Percentiles rank a stretch among this genome's conserved stretches.
phyloP scores from a whole-genome alignment of 805 yeast genomes.

The Wickerhamiella azymoides region DNA sequence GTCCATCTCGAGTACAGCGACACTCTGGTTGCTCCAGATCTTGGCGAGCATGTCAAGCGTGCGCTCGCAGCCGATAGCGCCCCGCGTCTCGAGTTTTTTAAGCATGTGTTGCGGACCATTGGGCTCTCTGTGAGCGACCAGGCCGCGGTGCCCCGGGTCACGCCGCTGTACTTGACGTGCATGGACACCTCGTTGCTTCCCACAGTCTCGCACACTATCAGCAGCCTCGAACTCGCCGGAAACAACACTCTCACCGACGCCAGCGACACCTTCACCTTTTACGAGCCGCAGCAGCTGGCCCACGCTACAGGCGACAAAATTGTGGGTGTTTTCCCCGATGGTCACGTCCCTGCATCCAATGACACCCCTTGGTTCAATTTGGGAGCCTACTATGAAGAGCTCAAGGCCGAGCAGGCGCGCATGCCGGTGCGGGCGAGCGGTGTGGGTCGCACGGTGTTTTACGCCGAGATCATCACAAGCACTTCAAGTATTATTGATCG shows the following conservation, averaged over 20 bases:
- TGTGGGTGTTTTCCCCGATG: conserved; percentile 34
- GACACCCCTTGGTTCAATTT: conserved; percentile 66
- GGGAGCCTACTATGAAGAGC: conserved; percentile 35
- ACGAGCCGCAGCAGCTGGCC: conserved; percentile 10
- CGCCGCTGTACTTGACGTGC: conserved; percentile 32
- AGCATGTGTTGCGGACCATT: conserved; percentile 39
- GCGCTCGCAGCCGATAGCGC: conserved; percentile 32
- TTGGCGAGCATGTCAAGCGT: conserved; percentile 27
- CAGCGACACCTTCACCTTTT: conserved; percentile 40
- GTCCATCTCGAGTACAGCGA: conserved; percentile 81
- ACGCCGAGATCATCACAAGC: conserved; percentile 84
- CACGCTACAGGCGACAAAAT: conserved; percentile 31
- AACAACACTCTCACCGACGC: conserved; percentile 33
- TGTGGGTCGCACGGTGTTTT: conserved; percentile 52
- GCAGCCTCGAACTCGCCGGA: conserved; percentile 5
- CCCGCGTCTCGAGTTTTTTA: conserved; percentile 42
- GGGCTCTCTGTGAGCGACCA: conserved; percentile 57
- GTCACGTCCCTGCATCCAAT: conserved; percentile 33
- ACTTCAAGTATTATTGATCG: conserved; percentile 67
- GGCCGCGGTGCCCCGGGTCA: conserved; percentile 45
- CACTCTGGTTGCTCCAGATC: conserved; percentile 26
- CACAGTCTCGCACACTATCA: conserved; percentile 7
- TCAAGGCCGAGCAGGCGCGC: conserved; percentile 24
- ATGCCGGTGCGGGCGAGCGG: conserved; percentile 4
- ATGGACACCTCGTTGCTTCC: conserved; percentile 29